phyloP scores from a whole-genome alignment of 768 basidiomycete species.

The Gloeostereum incarnatum region DNA sequence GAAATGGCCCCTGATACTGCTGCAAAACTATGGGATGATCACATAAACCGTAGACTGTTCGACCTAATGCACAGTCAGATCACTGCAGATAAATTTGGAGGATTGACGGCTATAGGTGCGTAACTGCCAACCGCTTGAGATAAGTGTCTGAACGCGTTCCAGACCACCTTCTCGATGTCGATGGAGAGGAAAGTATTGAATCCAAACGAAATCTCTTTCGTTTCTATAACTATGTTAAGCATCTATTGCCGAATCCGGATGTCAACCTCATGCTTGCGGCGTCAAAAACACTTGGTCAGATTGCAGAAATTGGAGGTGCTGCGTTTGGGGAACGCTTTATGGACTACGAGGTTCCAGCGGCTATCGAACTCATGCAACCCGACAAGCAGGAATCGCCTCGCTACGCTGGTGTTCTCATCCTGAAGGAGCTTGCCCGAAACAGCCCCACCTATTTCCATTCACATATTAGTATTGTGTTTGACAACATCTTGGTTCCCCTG shows the following conservation, averaged over 20 bases:
- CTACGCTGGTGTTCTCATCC: slow-evolving; percentile 88
- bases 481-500: slow-evolving; percentile 86
- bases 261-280: slow-evolving; percentile 91
- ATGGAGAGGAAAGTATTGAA: slow-evolving; percentile 74
- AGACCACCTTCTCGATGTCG: slow-evolving; percentile 71
- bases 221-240: slow-evolving; percentile 89
- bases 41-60: slow-evolving; percentile 71
- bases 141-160: slow-evolving; percentile 6
- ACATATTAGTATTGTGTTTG: slow-evolving; percentile 81
- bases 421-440: slow-evolving; percentile 89
- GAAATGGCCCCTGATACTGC: slow-evolving; percentile 80
- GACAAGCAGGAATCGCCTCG: slow-evolving; percentile 79
- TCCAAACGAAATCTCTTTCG: slow-evolving; percentile 75
- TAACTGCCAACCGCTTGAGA: slow-evolving; percentile 2
- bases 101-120: slow-evolving; percentile 80
- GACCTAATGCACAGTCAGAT: slow-evolving; percentile 79
- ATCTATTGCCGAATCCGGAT: slow-evolving; percentile 84
- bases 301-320: slow-evolving; percentile 74
- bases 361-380: slow-evolving; percentile 71
- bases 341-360: slow-evolving; percentile 80
- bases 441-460: slow-evolving; percentile 83
- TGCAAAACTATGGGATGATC: slow-evolving; percentile 79
- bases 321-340: slow-evolving; percentile 86
- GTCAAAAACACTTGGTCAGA: slow-evolving; percentile 85
- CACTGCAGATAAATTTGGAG: slow-evolving; percentile 75